Percentiles rank a stretch among this genome's conserved stretches.
Evolutionary conservation across 805 yeast genomes (phyloP).

Genomic region (Candida xyloterini): DNA sequence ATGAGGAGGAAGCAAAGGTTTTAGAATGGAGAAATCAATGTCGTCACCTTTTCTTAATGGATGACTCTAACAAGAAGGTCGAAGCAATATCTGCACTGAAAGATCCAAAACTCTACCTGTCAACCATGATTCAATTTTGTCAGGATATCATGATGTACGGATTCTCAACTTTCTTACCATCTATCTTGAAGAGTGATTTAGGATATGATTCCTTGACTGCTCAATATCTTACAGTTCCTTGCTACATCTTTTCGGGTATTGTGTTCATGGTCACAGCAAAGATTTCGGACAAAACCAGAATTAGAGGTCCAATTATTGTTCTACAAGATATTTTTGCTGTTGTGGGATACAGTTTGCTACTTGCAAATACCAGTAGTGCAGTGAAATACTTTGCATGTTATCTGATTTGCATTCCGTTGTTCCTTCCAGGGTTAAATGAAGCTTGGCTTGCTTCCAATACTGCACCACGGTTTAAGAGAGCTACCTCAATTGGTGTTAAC

Average conservation of each 20-base stretch:
- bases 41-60: constrained; percentile 10
- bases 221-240: constrained; percentile 41
- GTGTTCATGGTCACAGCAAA: constrained; percentile 26
- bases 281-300: constrained; percentile 25
- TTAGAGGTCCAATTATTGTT: constrained; percentile 35
- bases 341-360: constrained; percentile 31
- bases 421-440: constrained; percentile 36
- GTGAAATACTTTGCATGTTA: constrained; percentile 29
- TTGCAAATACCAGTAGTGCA: constrained; percentile 27
- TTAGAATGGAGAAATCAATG: constrained; percentile 9
- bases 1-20: constrained; percentile 10
- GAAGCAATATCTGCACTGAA: constrained; percentile 30
- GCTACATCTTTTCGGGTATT: constrained; percentile 35
- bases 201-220: constrained; percentile 33
- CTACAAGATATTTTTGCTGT: constrained; percentile 27
- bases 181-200: constrained; percentile 34
- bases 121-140: constrained; percentile 43
- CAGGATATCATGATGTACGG: constrained; percentile 43
- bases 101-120: constrained; percentile 37
- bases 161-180: constrained; percentile 40
- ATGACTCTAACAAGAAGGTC: constrained; percentile 1
- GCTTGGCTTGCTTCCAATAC: constrained; percentile 44
- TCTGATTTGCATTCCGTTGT: constrained; percentile 36
- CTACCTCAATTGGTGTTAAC: constrained; percentile 41
- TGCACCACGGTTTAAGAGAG: constrained; percentile 42